Evolutionary conservation across 1,139 yeast genomes (phyloP).

Genomic region (Taphrina wiesneri): DNA sequence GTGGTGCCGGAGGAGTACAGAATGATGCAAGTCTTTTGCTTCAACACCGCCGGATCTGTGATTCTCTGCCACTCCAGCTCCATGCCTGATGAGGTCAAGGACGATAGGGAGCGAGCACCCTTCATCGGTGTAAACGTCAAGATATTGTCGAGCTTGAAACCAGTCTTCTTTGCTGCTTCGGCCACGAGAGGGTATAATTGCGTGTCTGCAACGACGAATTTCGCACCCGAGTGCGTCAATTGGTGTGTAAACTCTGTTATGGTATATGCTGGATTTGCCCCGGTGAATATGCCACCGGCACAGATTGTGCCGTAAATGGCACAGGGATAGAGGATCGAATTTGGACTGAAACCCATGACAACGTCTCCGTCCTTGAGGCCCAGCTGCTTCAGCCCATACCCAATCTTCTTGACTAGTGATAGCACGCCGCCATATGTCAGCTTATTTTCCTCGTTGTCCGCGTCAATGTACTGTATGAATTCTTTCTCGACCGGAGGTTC

Average conservation of each 20-base stretch:
- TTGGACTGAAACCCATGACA: constrained; percentile 25
- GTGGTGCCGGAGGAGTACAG: constrained; percentile 77
- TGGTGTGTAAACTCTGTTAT: constrained; percentile 34
- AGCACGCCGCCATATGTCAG: constrained; percentile 12
- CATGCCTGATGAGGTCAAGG: constrained; percentile 30
- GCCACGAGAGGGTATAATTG: constrained; percentile 24
- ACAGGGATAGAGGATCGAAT: constrained; percentile 30
- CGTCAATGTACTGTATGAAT: constrained; percentile 14
- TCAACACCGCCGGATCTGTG: constrained; percentile 34
- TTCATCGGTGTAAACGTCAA: constrained; percentile 20
- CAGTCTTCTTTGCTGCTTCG: constrained; percentile 32
- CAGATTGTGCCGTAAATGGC: constrained; percentile 36
- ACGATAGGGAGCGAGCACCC: constrained; percentile 24
- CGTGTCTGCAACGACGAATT: constrained; percentile 33
- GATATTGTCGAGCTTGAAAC: constrained; percentile 27
- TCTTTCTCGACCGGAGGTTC: constrained; percentile 22
- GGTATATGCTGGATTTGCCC: constrained; percentile 38
- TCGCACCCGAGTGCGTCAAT: constrained; percentile 37
- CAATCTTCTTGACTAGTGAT: constrained; percentile 13
- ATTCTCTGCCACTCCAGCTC: constrained; percentile 32
- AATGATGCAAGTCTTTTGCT: constrained; percentile 43
- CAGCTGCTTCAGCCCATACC: constrained; percentile 10
- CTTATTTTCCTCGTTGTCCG: constrained; percentile 16
- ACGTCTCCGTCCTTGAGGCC: constrained; percentile 29
- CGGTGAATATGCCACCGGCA: constrained; percentile 37